A percentile compares a stretch with the other conserved stretches of the same genome.
These are phyloP conservation scores for Chrysosporium queenslandicum DNA, from an alignment of 2,329 filamentous ascomycete species.

Conservation along the genomic window DNA sequence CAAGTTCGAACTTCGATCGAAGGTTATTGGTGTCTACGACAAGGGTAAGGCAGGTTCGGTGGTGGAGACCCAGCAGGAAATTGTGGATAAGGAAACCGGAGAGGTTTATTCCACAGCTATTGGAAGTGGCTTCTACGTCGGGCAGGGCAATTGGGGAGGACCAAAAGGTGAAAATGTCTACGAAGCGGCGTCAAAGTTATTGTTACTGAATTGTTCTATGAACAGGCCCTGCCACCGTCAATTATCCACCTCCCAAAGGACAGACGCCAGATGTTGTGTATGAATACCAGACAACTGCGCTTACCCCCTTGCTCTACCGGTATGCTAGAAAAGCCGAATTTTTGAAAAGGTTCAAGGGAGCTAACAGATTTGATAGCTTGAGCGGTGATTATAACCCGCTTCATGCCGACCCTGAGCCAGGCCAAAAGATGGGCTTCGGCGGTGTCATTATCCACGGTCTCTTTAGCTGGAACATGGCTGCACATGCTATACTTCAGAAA, in stretches of 20 bases:
- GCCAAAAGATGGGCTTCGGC: slow-evolving; percentile 81
- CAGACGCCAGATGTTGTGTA: slow-evolving; percentile 61
- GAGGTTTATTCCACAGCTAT: slow-evolving; percentile 63
- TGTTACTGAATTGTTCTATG: background rate
- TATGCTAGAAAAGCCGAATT: slow-evolving; percentile 23
- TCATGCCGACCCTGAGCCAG: slow-evolving; percentile 76
- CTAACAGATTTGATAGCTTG: slow-evolving; percentile 42
- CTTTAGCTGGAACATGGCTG: slow-evolving; percentile 73
- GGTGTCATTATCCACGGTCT: slow-evolving; percentile 83
- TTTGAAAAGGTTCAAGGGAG: background rate
- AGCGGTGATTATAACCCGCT: slow-evolving; percentile 94
- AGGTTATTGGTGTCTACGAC: slow-evolving; percentile 77
- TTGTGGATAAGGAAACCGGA: slow-evolving; percentile 59
- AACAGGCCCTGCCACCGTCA: slow-evolving; percentile 56
- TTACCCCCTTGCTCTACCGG: slow-evolving; percentile 67
- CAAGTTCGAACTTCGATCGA: slow-evolving; percentile 65
- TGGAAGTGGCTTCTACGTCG: slow-evolving; percentile 68
- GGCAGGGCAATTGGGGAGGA: slow-evolving; percentile 74
- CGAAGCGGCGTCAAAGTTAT: background rate
- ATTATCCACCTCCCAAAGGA: slow-evolving; percentile 65
- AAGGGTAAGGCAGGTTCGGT: slow-evolving; percentile 78
- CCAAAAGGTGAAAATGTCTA: slow-evolving; percentile 57
- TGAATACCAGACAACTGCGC: slow-evolving; percentile 57
- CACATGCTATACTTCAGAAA: slow-evolving; percentile 60
- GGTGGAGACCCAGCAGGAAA: slow-evolving; percentile 64